Percentiles rank a stretch among this genome's conserved stretches.
These are phyloP conservation scores for Solanum hybrid DNA, from an alignment of 305 asterid genomes.

Conservation along the genomic window DNA sequence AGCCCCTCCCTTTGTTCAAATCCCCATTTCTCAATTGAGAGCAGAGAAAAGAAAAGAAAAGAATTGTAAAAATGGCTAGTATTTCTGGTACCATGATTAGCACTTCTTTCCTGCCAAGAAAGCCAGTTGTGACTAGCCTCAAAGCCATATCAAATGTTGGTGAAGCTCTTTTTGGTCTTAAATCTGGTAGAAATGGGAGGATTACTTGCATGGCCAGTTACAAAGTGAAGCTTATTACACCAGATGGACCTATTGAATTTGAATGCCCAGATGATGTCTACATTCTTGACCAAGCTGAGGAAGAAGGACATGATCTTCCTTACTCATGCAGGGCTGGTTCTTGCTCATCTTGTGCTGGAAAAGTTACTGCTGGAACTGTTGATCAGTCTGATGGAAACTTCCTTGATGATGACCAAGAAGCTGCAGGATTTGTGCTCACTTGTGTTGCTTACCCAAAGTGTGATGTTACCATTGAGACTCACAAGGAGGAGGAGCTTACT, in stretches of 20 bases:
- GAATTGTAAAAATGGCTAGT: conserved; percentile 27
- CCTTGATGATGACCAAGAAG: conserved; percentile 62
- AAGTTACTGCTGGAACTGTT: conserved; percentile 38
- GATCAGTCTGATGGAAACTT: conserved; percentile 69
- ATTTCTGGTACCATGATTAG: conserved; percentile 41
- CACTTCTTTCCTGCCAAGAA: conserved; percentile 47
- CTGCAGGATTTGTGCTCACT: conserved; percentile 52
- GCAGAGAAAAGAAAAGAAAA: background rate
- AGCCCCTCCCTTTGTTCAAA: background rate
- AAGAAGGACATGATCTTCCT: conserved; percentile 50
- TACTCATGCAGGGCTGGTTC: conserved; percentile 88
- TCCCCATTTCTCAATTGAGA: background rate
- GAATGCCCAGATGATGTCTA: conserved; percentile 32
- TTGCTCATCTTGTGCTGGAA: conserved; percentile 79
- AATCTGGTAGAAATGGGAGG: conserved; percentile 14
- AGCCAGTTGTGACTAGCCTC: conserved; percentile 22
- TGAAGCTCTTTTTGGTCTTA: conserved; percentile 44
- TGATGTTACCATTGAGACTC: conserved; percentile 52
- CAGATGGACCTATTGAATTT: conserved; percentile 29
- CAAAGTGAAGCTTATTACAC: conserved; percentile 67
- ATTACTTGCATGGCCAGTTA: conserved; percentile 53
- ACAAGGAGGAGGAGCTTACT: conserved; percentile 61
- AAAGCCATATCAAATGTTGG: conserved; percentile 23
- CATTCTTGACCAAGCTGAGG: conserved; percentile 71
- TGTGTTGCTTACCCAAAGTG: conserved; percentile 52